Evolutionary conservation across 345 rosid species (phyloP).

Genomic region (Salix purpurea): DNA sequence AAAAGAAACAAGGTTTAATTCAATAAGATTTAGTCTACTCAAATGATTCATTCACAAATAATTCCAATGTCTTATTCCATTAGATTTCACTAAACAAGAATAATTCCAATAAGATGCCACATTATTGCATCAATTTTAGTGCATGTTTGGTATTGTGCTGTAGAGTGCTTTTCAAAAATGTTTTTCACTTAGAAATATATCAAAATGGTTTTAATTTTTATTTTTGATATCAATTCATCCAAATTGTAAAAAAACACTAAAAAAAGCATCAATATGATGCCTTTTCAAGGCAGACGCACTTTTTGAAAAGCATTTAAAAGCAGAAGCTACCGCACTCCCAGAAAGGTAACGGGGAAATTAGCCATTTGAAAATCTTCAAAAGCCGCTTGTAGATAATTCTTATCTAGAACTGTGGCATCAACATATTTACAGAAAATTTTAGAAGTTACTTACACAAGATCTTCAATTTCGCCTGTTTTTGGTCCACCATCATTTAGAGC

Average conservation of each 20-base stretch:
- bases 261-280: too few species aligned
- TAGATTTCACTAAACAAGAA: neutral
- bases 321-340: too few species aligned
- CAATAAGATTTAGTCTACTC: neutral
- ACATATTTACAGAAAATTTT: neutral
- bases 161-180: too few species aligned
- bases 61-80: neutral
- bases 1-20: neutral
- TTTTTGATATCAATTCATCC: too few species aligned
- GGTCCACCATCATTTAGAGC: conserved; percentile 27
- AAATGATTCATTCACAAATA: neutral
- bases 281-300: too few species aligned
- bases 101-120: neutral
- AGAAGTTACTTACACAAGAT: conserved; percentile 44
- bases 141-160: too few species aligned
- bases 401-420: neutral
- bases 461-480: conserved; percentile 33
- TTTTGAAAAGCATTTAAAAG: too few species aligned
- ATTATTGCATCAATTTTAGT: neutral
- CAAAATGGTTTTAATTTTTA: too few species aligned
- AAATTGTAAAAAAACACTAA: too few species aligned
- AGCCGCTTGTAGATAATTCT: neutral
- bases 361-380: too few species aligned
- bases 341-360: neutral
- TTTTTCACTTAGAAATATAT: too few species aligned